A percentile compares a stretch with the other conserved stretches of the same genome.
phyloP scores from a whole-genome alignment of 148 eudicot genomes.

The Talinum fruticosum region DNA sequence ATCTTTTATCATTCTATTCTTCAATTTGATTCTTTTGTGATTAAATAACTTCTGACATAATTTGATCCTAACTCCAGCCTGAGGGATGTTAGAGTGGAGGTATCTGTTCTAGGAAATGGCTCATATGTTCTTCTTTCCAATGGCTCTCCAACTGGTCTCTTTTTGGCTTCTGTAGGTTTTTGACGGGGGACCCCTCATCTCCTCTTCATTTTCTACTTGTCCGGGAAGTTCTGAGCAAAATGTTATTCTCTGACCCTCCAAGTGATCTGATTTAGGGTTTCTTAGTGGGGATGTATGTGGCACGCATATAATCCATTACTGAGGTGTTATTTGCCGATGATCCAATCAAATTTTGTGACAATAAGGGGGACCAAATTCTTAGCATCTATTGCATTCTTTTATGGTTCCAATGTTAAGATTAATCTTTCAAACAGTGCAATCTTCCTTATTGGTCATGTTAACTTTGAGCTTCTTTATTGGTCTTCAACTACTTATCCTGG shows the following conservation, averaged over 20 bases:
- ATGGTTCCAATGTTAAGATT: not conserved
- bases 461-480: no score
- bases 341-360: not conserved
- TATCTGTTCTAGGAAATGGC: not conserved
- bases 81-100: not conserved
- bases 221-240: not conserved
- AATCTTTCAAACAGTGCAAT: not conserved
- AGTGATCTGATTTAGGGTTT: not conserved
- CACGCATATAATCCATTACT: not conserved
- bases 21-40: not conserved
- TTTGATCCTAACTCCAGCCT: not conserved
- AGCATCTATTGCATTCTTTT: not conserved
- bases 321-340: not conserved
- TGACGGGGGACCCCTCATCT: not conserved
- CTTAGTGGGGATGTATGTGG: not conserved
- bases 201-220: not conserved
- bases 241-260: not conserved
- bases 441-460: no score
- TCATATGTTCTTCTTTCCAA: not conserved
- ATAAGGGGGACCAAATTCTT: not conserved
- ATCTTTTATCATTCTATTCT: not conserved
- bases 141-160: not conserved
- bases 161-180: not conserved
- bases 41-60: not conserved
- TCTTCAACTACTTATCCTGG: no score